Evolutionary conservation across 495 filamentous ascomycete species (phyloP), one percentile per base, ranked within the genome.

Genomic region (Hypoxylon cercidicola): DNA sequence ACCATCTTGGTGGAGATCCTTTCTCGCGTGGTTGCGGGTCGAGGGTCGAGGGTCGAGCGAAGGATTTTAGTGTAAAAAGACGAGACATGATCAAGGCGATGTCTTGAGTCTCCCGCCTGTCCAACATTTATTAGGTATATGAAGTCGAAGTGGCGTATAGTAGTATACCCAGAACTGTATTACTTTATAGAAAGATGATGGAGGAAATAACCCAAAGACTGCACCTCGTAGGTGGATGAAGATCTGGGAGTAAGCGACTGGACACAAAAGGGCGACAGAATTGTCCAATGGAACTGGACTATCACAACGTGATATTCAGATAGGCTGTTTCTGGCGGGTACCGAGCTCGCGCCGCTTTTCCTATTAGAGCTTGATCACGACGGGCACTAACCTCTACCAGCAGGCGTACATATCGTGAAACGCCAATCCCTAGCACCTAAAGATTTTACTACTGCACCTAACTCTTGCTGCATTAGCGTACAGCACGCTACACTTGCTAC

Each of bases 401-500:
- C 55, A 68, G 65, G 65, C 55, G 50, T 64, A 53, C 60, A 63
- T 59, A 60, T 49, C 43, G 50, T 68, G 65, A 68, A 68, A 68
- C 65, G 28, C 15, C 35, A 12, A 51, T 55, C 60, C 59, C 65
- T 49, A 60, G 54, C 49, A 46, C 9, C 30, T 32, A 28, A 28
- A 7, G 25, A 28, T 7, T 32, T 32, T 32, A 32, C 30, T 32
- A 32, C 7, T 13, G 43, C 46, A 51, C 59, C 55, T 34, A 62
- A 54, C 45, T 53, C 50, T 41, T 48, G 51, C 32, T 52, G 25
- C 53, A 28, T 39, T 43, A 55, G 47, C 15, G 51, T 56, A 19
- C 44, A 54, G 40, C 16, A 35, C 46, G 35, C 48, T 1, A 54
- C 28, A 12, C 37, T 34, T 32, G 13, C 41, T 34, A 21, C n/a